Base-by-base conservation (phyloP, 768 basidiomycete genomes). In the Hebeloma cylindrosporum region DNA sequence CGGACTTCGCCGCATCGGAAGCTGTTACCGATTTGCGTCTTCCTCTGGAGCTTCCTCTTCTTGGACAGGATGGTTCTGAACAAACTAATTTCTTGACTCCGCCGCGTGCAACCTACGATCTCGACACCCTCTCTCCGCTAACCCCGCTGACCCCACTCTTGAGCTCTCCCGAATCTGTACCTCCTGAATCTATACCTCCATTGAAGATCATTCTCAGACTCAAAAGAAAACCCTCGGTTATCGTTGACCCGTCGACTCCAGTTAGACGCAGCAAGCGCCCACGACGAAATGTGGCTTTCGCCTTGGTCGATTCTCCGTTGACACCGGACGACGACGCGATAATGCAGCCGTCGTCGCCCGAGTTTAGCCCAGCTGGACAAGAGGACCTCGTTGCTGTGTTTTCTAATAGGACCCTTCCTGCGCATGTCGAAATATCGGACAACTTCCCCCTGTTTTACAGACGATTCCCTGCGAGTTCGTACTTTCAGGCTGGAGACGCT, bases 391-490 rank as follows among this genome's bases (percentile, higher is more conserved):
- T n/a, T 7, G 35, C 45, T 6, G 26, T 34, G 10, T 65, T 62
- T 53, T 62, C 68, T 7, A 67, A 54, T 14, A 77, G 88, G 43
- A 71, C 68, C 6, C 74, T 89, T 41, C 82, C 83, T 2, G 47
- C 65, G 6, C 33, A 61, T 32, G 53, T 87, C 40, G 65, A 74
- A 30, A 67, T 75, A 36, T 69, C 77, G 17, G 48, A 67, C 2
- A 62, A 66, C 22, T 88, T 82, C 55, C 64, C 80, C 29, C 73
- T 82, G 14, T 77, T 87, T 50, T 91, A 91, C 60, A 67, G 83
- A 43, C 77, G 80, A 6, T 91, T 86, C 58, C 83, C 85, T 4
- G 70, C 74, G 42, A 83, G 81, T 51, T 75, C 81, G 4, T 81
- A 74, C 50, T 69, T 77, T 30, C 68, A 72, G 17, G 54, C 62